These are phyloP conservation scores for Penicillium concentricum DNA, from an alignment of 2,329 filamentous ascomycete species.

Conservation along the genomic window DNA sequence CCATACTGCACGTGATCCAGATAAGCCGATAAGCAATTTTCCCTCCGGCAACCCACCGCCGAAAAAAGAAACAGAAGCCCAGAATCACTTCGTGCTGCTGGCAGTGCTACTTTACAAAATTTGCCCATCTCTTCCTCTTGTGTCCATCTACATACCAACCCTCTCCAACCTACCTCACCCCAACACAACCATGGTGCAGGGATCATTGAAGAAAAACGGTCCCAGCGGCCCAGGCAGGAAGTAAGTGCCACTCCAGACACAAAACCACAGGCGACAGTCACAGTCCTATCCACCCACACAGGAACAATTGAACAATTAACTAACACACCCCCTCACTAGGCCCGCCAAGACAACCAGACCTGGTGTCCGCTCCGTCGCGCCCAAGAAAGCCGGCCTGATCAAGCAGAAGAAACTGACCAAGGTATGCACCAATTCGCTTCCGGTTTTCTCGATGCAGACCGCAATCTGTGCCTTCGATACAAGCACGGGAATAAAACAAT, in stretches of 20 bases:
- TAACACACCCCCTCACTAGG: conserved; percentile 10
- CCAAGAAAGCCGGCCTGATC: conserved; percentile 62
- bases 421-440: conserved; percentile 35
- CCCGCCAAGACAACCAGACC: conserved; percentile 52
- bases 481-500: background rate
- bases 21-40: conserved; percentile 14
- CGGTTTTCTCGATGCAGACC: background rate
- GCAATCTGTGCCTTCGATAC: background rate
- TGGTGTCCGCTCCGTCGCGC: conserved; percentile 63
- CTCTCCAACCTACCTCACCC: background rate
- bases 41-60: conserved; percentile 7
- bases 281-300: background rate
- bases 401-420: conserved; percentile 63
- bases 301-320: background rate
- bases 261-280: background rate
- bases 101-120: conserved; percentile 12
- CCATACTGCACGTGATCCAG: background rate
- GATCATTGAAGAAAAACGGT: conserved; percentile 47
- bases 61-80: conserved; percentile 1
- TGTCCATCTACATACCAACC: background rate
- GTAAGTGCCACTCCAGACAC: conserved; percentile 7
- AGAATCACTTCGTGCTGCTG: conserved; percentile 18
- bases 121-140: background rate
- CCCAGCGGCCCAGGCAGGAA: conserved; percentile 40
- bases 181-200: conserved; percentile 46